phyloP scores from a whole-genome alignment of 1,284 basidiomycete genomes.

The Boletus sp. region DNA sequence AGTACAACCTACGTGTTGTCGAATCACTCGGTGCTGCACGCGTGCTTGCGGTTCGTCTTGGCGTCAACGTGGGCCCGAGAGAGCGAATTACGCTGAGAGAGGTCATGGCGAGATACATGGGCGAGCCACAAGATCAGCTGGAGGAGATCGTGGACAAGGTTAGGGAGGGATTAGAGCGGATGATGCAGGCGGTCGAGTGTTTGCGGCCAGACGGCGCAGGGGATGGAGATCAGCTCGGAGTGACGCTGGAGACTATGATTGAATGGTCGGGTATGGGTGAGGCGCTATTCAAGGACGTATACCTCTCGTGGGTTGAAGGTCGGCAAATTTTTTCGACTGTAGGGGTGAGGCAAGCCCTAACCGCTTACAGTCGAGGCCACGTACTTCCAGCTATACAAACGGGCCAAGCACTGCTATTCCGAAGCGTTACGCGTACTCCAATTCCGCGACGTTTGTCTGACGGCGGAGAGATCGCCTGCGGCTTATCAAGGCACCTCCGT shows the following conservation, averaged over 20 bases:
- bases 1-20: slow-evolving; percentile 85
- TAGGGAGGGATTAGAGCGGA: slow-evolving; percentile 44
- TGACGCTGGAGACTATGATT: slow-evolving; percentile 72
- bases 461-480: slow-evolving; percentile 27
- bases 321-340: slow-evolving; percentile 20
- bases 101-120: slow-evolving; percentile 47
- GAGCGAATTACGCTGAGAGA: slow-evolving; percentile 53
- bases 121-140: slow-evolving; percentile 41
- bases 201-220: slow-evolving; percentile 42
- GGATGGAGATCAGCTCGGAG: slow-evolving; percentile 45
- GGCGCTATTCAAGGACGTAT: slow-evolving; percentile 58
- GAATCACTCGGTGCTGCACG: slow-evolving; percentile 79
- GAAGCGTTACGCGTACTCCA: slow-evolving; percentile 77
- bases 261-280: slow-evolving; percentile 55
- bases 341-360: slow-evolving; percentile 2
- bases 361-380: slow-evolving; percentile 65
- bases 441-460: slow-evolving; percentile 65
- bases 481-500: slow-evolving; percentile 19
- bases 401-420: slow-evolving; percentile 71
- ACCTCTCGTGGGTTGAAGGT: slow-evolving; percentile 77
- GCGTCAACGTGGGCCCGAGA: slow-evolving; percentile 38
- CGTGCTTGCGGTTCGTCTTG: slow-evolving; percentile 59
- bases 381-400: slow-evolving; percentile 75
- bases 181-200: slow-evolving; percentile 49
- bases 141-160: slow-evolving; percentile 44